phyloP scores from a whole-genome alignment of 352 stramenopile species.

The Aphanomyces euteiches region DNA sequence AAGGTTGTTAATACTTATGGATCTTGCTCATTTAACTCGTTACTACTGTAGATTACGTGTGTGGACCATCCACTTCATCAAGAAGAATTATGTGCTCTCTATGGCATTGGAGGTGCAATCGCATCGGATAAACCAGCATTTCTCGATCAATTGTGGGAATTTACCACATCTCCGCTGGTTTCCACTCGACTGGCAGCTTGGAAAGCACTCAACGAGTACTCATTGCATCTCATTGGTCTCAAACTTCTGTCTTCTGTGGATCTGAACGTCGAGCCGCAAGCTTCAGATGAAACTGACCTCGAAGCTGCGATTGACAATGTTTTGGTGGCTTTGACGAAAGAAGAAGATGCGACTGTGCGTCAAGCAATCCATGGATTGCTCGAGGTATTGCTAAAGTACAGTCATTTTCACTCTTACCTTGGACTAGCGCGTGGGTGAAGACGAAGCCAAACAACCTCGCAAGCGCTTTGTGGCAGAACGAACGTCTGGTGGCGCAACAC shows the following conservation, averaged over 20 bases:
- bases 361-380: neutral
- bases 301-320: slow-evolving; percentile 12
- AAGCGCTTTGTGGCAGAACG: slow-evolving; percentile 30
- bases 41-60: slow-evolving; percentile 8
- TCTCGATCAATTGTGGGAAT: slow-evolving; percentile 51
- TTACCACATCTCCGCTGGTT: slow-evolving; percentile 36
- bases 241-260: slow-evolving; percentile 1
- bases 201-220: slow-evolving; percentile 43
- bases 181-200: slow-evolving; percentile 48
- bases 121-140: slow-evolving; percentile 28
- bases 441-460: slow-evolving; percentile 27
- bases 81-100: slow-evolving; percentile 24
- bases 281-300: slow-evolving; percentile 13
- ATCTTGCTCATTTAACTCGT: neutral
- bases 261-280: slow-evolving; percentile 3
- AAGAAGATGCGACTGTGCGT: neutral
- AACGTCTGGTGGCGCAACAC: slow-evolving; percentile 19
- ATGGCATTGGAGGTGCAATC: slow-evolving; percentile 5
- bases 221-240: slow-evolving; percentile 48
- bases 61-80: slow-evolving; percentile 25
- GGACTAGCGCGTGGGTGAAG: slow-evolving; percentile 18
- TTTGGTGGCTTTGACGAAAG: neutral
- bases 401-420: too few species aligned
- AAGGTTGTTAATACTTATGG: slow-evolving; percentile 35
- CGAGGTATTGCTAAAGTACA: neutral